phyloP scores from a whole-genome alignment of 2,329 filamentous ascomycete species.

The Aureobasidium musti region DNA sequence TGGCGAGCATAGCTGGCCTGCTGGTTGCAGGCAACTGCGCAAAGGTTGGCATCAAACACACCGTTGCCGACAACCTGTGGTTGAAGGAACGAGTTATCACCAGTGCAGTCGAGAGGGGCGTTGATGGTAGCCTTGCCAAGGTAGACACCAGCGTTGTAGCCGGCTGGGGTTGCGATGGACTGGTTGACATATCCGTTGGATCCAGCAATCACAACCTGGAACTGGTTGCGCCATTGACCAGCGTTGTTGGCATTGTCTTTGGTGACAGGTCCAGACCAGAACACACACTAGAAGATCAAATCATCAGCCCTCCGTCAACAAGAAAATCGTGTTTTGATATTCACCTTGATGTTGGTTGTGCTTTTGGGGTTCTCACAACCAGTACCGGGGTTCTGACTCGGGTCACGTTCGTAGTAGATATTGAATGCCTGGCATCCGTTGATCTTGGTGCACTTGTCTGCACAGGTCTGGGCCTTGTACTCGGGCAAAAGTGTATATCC shows the following conservation, averaged over 20 bases:
- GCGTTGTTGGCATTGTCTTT: slow-evolving; percentile 40
- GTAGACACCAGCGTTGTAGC: slow-evolving; percentile 38
- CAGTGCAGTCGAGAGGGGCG: slow-evolving; percentile 35
- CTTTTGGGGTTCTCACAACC: slow-evolving; percentile 42
- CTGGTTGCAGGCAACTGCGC: slow-evolving; percentile 36
- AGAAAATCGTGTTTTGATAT: no score
- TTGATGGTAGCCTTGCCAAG: slow-evolving; percentile 38
- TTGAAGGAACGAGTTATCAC: slow-evolving; percentile 34
- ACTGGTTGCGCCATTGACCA: slow-evolving; percentile 40
- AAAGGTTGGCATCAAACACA: slow-evolving; percentile 35
- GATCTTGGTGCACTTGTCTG: slow-evolving; percentile 30
- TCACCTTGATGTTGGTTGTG: slow-evolving; percentile 41
- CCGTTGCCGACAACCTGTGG: slow-evolving; percentile 26
- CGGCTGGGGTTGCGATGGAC: slow-evolving; percentile 35
- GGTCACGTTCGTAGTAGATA: slow-evolving; percentile 42
- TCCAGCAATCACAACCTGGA: slow-evolving; percentile 49
- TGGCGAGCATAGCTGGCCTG: slow-evolving; percentile 19
- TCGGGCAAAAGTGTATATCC: slow-evolving; percentile 31
- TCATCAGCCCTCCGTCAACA: no score
- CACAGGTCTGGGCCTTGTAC: slow-evolving; percentile 30
- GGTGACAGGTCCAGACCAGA: slow-evolving; percentile 41
- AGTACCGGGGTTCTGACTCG: slow-evolving; percentile 39
- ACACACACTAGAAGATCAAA: no score
- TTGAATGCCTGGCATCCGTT: slow-evolving; percentile 33
- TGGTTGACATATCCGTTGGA: slow-evolving; percentile 45